Evolutionary conservation across 2,329 filamentous ascomycete genomes (phyloP).

Genomic region (Pseudogymnoascus sp.): DNA sequence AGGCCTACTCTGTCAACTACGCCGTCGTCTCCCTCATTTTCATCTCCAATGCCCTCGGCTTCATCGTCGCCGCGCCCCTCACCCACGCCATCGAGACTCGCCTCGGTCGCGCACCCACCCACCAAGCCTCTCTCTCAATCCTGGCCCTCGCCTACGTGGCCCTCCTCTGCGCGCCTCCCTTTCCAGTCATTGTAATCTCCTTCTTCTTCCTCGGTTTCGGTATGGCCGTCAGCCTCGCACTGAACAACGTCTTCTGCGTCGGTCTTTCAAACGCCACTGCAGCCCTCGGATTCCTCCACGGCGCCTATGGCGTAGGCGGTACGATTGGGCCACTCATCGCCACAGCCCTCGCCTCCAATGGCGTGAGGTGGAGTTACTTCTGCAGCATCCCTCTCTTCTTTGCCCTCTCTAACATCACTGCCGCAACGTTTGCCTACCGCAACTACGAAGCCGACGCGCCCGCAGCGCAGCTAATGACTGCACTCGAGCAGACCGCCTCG

Average conservation of each 20-base stretch:
- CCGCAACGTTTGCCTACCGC: slow-evolving; percentile 60
- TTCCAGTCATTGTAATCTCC: slow-evolving; percentile 54
- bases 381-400: slow-evolving; percentile 59
- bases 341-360: slow-evolving; percentile 57
- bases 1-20: slow-evolving; percentile 65
- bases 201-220: slow-evolving; percentile 61
- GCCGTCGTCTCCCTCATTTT: slow-evolving; percentile 75
- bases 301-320: slow-evolving; percentile 57
- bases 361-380: slow-evolving; percentile 59
- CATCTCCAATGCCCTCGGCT: slow-evolving; percentile 67
- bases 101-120: slow-evolving; percentile 55
- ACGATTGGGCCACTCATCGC: slow-evolving; percentile 62
- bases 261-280: slow-evolving; percentile 44
- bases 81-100: slow-evolving; percentile 53
- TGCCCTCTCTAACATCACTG: slow-evolving; percentile 44
- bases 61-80: slow-evolving; percentile 62
- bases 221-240: slow-evolving; percentile 45
- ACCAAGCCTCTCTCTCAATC: slow-evolving; percentile 49
- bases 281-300: slow-evolving; percentile 55
- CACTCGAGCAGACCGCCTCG: slow-evolving; percentile 34
- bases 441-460: slow-evolving; percentile 55
- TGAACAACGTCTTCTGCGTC: slow-evolving; percentile 51
- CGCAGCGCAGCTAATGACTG: slow-evolving; percentile 32
- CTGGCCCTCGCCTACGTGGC: slow-evolving; percentile 55
- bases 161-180: slow-evolving; percentile 60